Percentiles rank a stretch among this genome's conserved stretches.
These are phyloP conservation scores for Neopestalotiopsis rosae DNA, from an alignment of 2,329 filamentous ascomycete species.

Conservation along the genomic window DNA sequence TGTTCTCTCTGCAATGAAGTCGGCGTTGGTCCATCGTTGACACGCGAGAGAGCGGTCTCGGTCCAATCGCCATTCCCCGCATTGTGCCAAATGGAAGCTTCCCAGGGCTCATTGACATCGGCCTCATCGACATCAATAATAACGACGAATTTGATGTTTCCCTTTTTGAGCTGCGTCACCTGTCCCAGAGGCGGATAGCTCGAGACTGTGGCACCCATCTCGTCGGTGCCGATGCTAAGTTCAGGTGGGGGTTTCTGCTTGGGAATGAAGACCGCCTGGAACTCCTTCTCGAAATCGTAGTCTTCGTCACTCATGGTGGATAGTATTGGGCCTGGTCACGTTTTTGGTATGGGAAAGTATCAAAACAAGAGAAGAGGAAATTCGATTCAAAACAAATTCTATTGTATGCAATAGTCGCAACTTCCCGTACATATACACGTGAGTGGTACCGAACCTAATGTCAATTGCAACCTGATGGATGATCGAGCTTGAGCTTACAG, in stretches of 20 bases:
- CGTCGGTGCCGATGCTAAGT: constrained; percentile 25
- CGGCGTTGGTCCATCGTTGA: constrained; percentile 40
- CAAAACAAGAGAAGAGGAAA: neutral
- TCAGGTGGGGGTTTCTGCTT: constrained; percentile 41
- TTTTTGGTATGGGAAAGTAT: neutral
- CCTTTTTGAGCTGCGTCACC: constrained; percentile 63
- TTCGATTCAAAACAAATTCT: neutral
- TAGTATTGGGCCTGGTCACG: neutral
- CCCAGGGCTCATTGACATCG: constrained; percentile 65
- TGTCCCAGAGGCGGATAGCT: constrained; percentile 78
- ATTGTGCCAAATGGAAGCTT: constrained; percentile 77
- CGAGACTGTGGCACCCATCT: constrained; percentile 46
- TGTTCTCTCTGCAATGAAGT: constrained; percentile 54
- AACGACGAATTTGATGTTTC: constrained; percentile 65
- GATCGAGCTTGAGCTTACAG: neutral
- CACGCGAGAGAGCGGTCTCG: constrained; percentile 51
- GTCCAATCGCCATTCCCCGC: constrained; percentile 59
- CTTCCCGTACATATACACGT: neutral
- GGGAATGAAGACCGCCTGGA: constrained; percentile 43
- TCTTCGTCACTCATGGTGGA: constrained; percentile 26
- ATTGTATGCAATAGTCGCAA: neutral
- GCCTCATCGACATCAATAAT: constrained; percentile 69
- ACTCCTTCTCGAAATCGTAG: constrained; percentile 43
- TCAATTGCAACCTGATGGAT: neutral
- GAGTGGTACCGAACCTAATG: neutral